Base-by-base conservation (phyloP, 352 stramenopile genomes). In the Phytophthora macrochlamydospora region DNA sequence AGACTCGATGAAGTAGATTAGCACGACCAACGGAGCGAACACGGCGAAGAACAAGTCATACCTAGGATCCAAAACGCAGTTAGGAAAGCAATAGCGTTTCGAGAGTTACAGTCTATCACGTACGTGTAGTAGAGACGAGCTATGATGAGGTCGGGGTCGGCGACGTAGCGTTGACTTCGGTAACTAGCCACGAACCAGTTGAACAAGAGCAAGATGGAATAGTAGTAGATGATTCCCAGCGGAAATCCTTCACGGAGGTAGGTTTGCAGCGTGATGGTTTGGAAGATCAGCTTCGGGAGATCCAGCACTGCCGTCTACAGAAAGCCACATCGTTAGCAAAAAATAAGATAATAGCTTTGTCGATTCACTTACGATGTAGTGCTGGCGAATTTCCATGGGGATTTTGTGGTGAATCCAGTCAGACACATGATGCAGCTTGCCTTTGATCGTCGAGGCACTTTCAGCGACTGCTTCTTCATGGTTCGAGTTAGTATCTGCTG, bases 1-100 rank as follows among this genome's bases (percentile, higher is more conserved):
- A 2, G 71, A 64, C 18, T 60, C 14, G 11, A 74, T 56, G 6
- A 65, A 73, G 51, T 82, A 85, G 0, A 73, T 51, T 7, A 87
- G 46, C 12, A 85, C 75, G 2, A 78, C 59, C 6, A 83, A 35
- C 8, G 73, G 66, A 14, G 78, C 67, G 28, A 83, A 87, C 11
- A 77, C 78, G 1, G 74, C 78, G 38, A 87, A 87, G 65, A 85
- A 85, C 4, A 87, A 48, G 33, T 85, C 75, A 43, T 78, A 79
- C 1, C 75, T 82, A 28, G 37, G 12, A 14, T 48, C 53, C 31
- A 12, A 29, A 29, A 52, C 4, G 42, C 18, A 50, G 1, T n/a
- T 46, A 32, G 24, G 56, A 13, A 37, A 37, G 0, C 29, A 11
- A n/a, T 29, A 28, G 43, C 43, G 29, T 11, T 11, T 40, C 35